Evolutionary conservation across 345 rosid species (phyloP).

Genomic region (Gossypium anomalum): DNA sequence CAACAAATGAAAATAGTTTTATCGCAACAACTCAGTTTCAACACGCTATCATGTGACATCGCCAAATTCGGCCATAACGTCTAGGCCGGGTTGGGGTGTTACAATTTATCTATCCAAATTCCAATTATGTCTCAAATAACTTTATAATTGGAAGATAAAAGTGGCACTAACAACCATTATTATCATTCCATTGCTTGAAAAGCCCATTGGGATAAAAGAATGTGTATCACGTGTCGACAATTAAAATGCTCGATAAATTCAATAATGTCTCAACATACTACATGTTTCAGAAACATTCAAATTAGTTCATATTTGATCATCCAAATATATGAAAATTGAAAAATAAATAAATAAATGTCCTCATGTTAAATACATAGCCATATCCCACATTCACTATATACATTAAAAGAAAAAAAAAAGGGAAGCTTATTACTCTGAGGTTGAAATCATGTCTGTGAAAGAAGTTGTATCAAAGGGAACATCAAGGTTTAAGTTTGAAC

Average conservation of each 20-base stretch:
- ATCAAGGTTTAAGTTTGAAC: slow-evolving; percentile 32
- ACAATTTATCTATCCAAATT: no score
- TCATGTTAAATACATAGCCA: neutral
- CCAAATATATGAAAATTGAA: no score
- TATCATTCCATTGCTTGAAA: slow-evolving; percentile 42
- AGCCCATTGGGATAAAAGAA: slow-evolving; percentile 60
- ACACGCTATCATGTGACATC: no score
- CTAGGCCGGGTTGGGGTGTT: no score
- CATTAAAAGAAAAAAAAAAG: neutral
- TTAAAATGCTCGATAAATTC: slow-evolving; percentile 62
- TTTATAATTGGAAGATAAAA: no score
- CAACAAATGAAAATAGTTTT: no score
- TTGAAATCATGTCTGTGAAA: slow-evolving; percentile 35
- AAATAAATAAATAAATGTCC: no score
- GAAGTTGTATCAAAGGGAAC: slow-evolving; percentile 38
- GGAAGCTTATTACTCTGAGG: slow-evolving; percentile 52
- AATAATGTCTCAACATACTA: slow-evolving; percentile 42
- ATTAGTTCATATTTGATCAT: no score
- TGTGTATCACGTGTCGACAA: slow-evolving; percentile 49
- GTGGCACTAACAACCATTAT: slow-evolving; percentile 66
- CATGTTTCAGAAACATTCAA: neutral
- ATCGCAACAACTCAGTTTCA: no score
- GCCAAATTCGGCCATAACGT: no score
- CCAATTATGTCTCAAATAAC: no score
- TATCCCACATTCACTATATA: neutral